Evolutionary conservation across 352 stramenopile genomes (phyloP), one percentile per base, ranked within the genome.

Genomic region (Phytophthora boehmeriae): DNA sequence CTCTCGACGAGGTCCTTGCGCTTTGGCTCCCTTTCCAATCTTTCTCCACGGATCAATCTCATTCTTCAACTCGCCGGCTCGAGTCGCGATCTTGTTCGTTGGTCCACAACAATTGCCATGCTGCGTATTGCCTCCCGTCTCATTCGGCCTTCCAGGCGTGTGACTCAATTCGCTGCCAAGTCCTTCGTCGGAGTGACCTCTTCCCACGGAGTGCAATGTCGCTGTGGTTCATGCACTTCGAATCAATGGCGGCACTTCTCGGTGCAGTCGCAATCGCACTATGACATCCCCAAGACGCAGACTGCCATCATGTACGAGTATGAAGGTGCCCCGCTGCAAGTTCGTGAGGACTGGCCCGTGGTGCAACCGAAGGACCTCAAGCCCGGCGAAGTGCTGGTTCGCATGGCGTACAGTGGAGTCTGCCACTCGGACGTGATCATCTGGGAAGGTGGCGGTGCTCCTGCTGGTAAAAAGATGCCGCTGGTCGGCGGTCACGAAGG

Each of bases 401-500:
- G 75, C 10, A 56, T 84, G 45, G 75, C 75, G n/a, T 81, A 78
- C 53, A 79, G 54, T 14, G 75, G 75, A 14, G 75, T 84, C 39
- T 84, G 75, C 60, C 75, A 78, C 60, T 76, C 75, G 13, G 75
- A 79, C 38, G 45, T 80, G 46, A 64, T 75, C 62, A 62, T 73
- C 17, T 83, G 74, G 74, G 54, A 69, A n/a, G 71, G 74, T 11
- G 71, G 73, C 19, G 60, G 72, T 49, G 60, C 63, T 23, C 59
- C 59, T 5, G 34, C 60, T 4, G 39, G 45, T 5, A 72, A 60
- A 43, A 72, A 75, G 64, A 28, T 76, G 50, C 75, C 78, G 13
- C 62, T 83, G 6, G 71, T 88, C 10, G 76, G 75, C 54, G 78
- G 78, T 14, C 78, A 88, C 51, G 78, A 88, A 73, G 74, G 74